Conservation (phyloP, 495 filamentous ascomycete species). For the Neurospora sp. region DNA sequence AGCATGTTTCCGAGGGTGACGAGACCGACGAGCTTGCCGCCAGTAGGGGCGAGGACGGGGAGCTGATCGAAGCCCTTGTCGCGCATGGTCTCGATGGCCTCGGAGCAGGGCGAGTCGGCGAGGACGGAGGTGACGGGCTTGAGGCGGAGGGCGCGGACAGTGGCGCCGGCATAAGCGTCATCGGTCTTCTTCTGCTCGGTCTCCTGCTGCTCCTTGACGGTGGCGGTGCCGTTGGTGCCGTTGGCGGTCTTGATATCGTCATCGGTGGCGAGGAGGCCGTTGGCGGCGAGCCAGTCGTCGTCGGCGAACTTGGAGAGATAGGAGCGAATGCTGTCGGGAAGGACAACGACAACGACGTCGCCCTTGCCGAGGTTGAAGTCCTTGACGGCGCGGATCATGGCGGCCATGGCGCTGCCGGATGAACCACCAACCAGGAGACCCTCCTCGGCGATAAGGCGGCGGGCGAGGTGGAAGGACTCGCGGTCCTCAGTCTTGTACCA, state of each 20-base stretch:
- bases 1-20: constrained; percentile 93
- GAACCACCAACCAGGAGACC: constrained; percentile 90
- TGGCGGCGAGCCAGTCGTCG: constrained; percentile 95
- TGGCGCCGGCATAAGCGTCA: constrained; percentile 61
- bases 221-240: constrained; percentile 33
- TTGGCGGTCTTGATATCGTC: constrained; percentile 3
- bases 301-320: constrained; percentile 99
- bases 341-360: constrained; percentile 78
- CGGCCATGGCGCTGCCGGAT: constrained; percentile 86
- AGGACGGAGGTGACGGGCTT: constrained; percentile 86
- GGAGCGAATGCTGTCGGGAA: constrained; percentile 92
- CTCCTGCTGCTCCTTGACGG: constrained; percentile 10
- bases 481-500: constrained; percentile 98
- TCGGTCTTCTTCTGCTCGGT: constrained; percentile 15
- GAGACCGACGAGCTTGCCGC: constrained; percentile 70
- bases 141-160: constrained; percentile 68
- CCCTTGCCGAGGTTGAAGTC: constrained; percentile 63
- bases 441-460: constrained; percentile 87
- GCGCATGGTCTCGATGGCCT: constrained; percentile 92
- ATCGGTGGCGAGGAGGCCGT: constrained; percentile 63
- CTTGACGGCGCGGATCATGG: constrained; percentile 67
- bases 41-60: constrained; percentile 66
- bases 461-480: constrained; percentile 81
- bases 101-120: constrained; percentile 56
- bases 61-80: constrained; percentile 96